phyloP scores from a whole-genome alignment of 164 flowering plant species.

The Piper longum region DNA sequence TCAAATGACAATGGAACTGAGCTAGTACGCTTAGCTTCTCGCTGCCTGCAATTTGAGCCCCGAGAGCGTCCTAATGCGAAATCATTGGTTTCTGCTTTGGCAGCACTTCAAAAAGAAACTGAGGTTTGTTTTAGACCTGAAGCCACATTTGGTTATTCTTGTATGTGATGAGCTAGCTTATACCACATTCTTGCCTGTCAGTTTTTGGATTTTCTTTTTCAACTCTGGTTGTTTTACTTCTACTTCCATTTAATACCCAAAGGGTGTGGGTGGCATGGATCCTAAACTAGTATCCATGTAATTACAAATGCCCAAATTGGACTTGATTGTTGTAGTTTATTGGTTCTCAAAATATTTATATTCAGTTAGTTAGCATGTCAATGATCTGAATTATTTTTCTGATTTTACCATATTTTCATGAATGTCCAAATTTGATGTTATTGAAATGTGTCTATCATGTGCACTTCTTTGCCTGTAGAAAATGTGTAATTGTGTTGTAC shows the following conservation, averaged over 20 bases:
- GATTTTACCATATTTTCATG: too few relatives aligned
- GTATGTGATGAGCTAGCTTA: neutral
- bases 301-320: too few relatives aligned
- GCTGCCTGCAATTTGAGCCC: constrained; percentile 83
- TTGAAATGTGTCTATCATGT: neutral
- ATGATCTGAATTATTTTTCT: neutral
- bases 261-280: too few relatives aligned
- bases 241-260: too few relatives aligned
- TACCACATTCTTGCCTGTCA: neutral
- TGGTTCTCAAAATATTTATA: too few relatives aligned
- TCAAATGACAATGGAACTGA: constrained; percentile 78
- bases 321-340: too few relatives aligned
- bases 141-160: neutral
- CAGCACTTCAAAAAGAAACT: constrained; percentile 73
- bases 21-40: constrained; percentile 74
- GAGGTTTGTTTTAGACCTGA: constrained; percentile 30
- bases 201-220: neutral
- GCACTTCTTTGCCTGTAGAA: neutral
- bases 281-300: too few relatives aligned
- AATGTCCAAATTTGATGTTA: neutral
- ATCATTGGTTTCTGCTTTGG: constrained; percentile 56
- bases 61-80: constrained; percentile 86
- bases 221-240: neutral
- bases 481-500: neutral
- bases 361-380: too few relatives aligned